phyloP scores from a whole-genome alignment of 1,284 basidiomycete species.

The Takashimella koratensis region DNA sequence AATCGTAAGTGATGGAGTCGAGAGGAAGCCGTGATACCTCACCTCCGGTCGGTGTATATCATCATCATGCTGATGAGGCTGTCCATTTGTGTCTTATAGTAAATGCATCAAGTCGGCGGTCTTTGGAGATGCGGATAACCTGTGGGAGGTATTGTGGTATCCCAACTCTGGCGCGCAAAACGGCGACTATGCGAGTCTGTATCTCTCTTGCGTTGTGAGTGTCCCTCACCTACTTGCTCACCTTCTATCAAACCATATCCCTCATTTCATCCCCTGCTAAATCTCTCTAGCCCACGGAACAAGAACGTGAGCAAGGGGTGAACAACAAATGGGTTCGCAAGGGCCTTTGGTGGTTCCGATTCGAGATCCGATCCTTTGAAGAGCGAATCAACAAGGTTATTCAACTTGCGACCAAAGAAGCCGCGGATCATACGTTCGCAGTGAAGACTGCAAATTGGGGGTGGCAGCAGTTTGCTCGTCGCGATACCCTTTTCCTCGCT shows the following conservation, averaged over 20 bases:
- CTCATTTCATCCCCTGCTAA: background rate
- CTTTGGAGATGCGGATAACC: conserved; percentile 48
- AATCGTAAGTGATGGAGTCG: too few relatives aligned
- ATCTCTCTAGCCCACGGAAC: conserved; percentile 57
- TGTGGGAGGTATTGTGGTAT: conserved; percentile 68
- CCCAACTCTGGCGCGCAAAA: conserved; percentile 66
- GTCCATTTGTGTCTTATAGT: too few relatives aligned
- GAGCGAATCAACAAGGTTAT: conserved; percentile 23
- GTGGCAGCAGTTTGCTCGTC: conserved; percentile 69
- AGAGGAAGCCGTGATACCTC: too few relatives aligned
- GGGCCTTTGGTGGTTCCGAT: conserved; percentile 76
- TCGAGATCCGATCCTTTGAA: conserved; percentile 63
- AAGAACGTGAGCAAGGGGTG: conserved; percentile 64
- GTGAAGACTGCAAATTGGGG: conserved; percentile 81
- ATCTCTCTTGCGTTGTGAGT: conserved; percentile 72
- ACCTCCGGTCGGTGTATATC: too few relatives aligned
- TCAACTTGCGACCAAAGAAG: conserved; percentile 62
- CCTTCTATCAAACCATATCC: too few relatives aligned
- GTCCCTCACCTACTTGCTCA: too few relatives aligned
- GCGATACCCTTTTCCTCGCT: conserved; percentile 69
- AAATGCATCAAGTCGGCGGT: conserved; percentile 50
- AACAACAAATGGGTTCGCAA: conserved; percentile 75
- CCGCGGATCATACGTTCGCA: conserved; percentile 76
- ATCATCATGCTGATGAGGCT: too few relatives aligned
- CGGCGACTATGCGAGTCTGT: conserved; percentile 64